Base-by-base conservation (phyloP, 1,139 yeast genomes). In the Saccharomyces uvarum region DNA sequence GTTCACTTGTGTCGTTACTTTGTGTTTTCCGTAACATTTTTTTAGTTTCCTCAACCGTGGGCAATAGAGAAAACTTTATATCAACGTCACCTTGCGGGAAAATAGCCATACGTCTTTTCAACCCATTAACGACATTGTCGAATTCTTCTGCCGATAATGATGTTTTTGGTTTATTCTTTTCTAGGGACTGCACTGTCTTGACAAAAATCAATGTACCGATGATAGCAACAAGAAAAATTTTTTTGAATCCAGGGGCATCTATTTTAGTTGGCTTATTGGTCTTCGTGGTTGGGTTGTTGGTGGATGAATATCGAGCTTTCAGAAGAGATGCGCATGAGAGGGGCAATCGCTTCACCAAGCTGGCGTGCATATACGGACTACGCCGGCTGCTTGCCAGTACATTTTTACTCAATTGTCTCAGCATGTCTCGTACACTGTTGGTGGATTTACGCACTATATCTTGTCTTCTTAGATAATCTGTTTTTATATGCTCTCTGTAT, bases 131-230 rank as follows among this genome's bases (percentile, higher is more conserved):
- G 33, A 62, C 62, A 51, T 74, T 69, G 59, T 82, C 85, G 74
- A 82, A 84, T 63, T 87, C 95, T 55, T 77, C 77, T 61, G 83
- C 88, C 9, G 83, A 74, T 59, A 74, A 74, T 31, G 81, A 76
- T 42, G 73, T 81, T 63, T 79, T 79, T 24, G 81, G 81, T 55
- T 72, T 70, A 59, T 76, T 78, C 59, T 79, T 78, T 56, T 82
- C 83, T n/a, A 84, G 75, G 29, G 73, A 72, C 31, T 73, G 71
- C 2, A 82, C 81, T 1, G 81, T 83, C 59, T 76, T 74, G 52
- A 75, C 80, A 58, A 86, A 77, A 0, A 79, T 74, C 14, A 75
- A 81, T 6, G 83, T 75, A 2, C 86, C 80, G 13, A 79, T 65
- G n/a, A 78, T 61, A 46, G 80, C 78, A 63, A 80, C 72, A 48